Conservation (phyloP, 768 basidiomycete genomes). For the Leccinum subgranulosum region DNA sequence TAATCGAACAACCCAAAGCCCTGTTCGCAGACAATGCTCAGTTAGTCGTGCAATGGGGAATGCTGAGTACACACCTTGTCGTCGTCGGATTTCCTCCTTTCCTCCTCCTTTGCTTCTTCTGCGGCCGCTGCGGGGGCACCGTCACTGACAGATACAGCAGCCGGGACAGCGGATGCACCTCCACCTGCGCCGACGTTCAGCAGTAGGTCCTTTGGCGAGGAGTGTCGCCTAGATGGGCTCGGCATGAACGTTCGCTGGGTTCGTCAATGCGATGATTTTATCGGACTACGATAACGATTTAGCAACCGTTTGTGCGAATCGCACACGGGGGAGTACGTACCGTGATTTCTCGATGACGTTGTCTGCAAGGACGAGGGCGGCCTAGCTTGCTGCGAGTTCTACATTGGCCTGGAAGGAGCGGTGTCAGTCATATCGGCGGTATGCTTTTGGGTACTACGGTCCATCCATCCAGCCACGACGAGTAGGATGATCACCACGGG, state of each 20-base stretch:
- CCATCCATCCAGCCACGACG: no score
- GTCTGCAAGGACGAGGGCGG: conserved; percentile 94
- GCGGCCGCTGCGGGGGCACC: conserved; percentile 63
- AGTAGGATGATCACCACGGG: no score
- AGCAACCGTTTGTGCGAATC: background rate
- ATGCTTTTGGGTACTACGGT: background rate
- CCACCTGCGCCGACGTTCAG: conserved; percentile 94
- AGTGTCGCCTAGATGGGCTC: conserved; percentile 98
- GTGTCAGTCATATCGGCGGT: conserved; percentile 4
- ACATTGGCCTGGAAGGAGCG: conserved; percentile 41
- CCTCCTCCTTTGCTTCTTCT: conserved; percentile 74
- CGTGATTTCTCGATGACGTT: conserved; percentile 92
- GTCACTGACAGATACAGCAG: conserved; percentile 48
- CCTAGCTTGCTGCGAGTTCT: conserved; percentile 94
- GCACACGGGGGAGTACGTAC: conserved; percentile 48
- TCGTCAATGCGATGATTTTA: conserved; percentile 84
- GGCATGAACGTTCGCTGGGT: conserved; percentile 78
- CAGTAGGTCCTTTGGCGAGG: conserved; percentile 80
- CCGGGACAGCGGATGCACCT: conserved; percentile 67
- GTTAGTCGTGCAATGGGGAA: background rate
- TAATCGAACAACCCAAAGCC: conserved; percentile 98
- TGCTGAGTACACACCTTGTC: conserved; percentile 37
- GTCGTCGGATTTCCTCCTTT: conserved; percentile 86
- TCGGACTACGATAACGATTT: conserved; percentile 58
- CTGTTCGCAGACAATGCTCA: conserved; percentile 36